Conservation (phyloP, 768 basidiomycete genomes). For the Hericium erinaceus region DNA sequence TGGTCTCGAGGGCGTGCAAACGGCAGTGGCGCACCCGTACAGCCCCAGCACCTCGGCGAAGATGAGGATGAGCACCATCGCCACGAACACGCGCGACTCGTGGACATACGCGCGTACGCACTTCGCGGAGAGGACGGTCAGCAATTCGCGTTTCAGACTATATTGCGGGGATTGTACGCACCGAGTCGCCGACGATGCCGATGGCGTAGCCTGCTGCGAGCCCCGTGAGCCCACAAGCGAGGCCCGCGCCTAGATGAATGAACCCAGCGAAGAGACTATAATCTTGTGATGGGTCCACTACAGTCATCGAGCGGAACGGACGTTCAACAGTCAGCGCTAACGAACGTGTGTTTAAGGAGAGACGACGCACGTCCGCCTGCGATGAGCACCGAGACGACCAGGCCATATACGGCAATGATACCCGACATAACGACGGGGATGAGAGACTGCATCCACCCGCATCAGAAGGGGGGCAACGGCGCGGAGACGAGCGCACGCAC, state of each 20-base stretch:
- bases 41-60: conserved; percentile 92
- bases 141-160: neutral
- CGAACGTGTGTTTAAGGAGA: neutral
- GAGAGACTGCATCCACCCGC: conserved; percentile 2
- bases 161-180: neutral
- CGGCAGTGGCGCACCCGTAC: conserved; percentile 41
- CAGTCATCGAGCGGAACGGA: neutral
- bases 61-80: conserved; percentile 98
- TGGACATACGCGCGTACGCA: conserved; percentile 95
- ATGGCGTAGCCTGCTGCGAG: conserved; percentile 96
- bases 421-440: conserved; percentile 99
- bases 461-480: too few relatives aligned
- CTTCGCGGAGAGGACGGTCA: neutral
- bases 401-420: conserved; percentile 99
- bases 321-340: neutral
- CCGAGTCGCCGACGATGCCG: conserved; percentile 98
- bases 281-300: conserved; percentile 12
- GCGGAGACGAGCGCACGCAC: conserved; percentile 32
- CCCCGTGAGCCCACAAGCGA: conserved; percentile 88
- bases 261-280: conserved; percentile 81
- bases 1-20: neutral
- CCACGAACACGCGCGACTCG: conserved; percentile 88
- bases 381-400: conserved; percentile 98
- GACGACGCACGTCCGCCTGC: conserved; percentile 65
- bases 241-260: conserved; percentile 88